Evolutionary conservation across 805 yeast genomes (phyloP), one percentile per base, ranked within the genome.

Genomic region (Kluyveromyces dobzhanskii): DNA sequence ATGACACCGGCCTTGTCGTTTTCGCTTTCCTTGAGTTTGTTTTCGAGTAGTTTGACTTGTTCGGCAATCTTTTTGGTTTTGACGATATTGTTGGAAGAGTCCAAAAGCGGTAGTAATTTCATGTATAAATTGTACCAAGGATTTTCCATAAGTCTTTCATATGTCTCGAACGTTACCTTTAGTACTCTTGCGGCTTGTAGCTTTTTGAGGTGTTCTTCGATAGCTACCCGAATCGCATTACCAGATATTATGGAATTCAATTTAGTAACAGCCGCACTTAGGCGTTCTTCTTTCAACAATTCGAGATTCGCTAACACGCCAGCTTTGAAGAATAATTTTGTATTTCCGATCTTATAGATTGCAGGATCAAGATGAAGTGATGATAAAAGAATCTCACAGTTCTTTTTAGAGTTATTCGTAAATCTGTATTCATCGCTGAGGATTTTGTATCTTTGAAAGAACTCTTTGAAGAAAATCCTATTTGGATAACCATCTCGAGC

Each of bases 401-500:
- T 78, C 30, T 79, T 76, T 54, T 79, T 86, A 43, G 73, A 67
- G 43, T 76, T 72, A 14, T 53, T 54, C 4, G 64, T 61, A 37
- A 53, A 50, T 13, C 68, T 69, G 29, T 66, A 61, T 34, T 71
- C 71, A 12, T 69, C 64, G 6, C 77, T 70, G 18, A 92, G 64
- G n/a, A 88, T 73, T 23, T 74, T 73, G 57, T 92, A 92, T 39
- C 95, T 71, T 28, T 67, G 70, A 37, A 73, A 75, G 62, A 92
- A 92, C 35, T 85, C 90, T 32, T 78, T 75, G 59, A 88, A 90
- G 21, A 79, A 75, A 55, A 90, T 76, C 47, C 96, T 75, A 60
- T 92, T 92, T 4, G 99, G 99, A 59, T 82, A 92, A 2, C 99
- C 99, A 7, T 95, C 86, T 47, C 99, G 74, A 0, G 97, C 95